These are phyloP conservation scores for Clathrus columnatus DNA, from an alignment of 768 basidiomycete species.

Conservation along the genomic window DNA sequence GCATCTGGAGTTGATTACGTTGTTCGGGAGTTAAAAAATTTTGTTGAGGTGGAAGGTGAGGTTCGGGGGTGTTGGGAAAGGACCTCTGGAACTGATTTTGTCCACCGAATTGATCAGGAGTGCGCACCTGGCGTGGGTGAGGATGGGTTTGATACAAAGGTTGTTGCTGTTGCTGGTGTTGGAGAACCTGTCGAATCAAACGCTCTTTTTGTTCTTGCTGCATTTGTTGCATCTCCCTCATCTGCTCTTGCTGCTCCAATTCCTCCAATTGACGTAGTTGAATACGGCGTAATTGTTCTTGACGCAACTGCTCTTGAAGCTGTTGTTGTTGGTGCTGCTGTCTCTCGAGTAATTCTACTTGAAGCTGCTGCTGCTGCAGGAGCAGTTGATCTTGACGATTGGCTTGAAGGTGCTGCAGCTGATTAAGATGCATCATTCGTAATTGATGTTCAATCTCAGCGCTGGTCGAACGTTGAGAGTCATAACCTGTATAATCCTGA, in stretches of 20 bases:
- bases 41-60: conserved; percentile 45
- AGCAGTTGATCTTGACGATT: conserved; percentile 24
- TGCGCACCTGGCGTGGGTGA: conserved; percentile 25
- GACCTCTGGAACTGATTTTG: conserved; percentile 29
- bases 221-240: conserved; percentile 20
- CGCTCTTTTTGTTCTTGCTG: conserved; percentile 12
- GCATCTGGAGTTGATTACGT: conserved; percentile 55
- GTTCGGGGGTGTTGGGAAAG: conserved; percentile 14
- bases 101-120: conserved; percentile 34
- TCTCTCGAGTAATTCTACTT: conserved; percentile 57
- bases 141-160: conserved; percentile 33
- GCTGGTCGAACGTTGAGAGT: conserved; percentile 28
- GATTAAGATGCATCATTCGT: conserved; percentile 16
- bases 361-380: conserved; percentile 49
- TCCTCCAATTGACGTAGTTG: conserved; percentile 2
- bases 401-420: conserved; percentile 25
- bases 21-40: conserved; percentile 24
- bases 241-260: conserved; percentile 19
- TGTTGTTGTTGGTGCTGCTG: conserved; percentile 38
- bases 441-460: conserved; percentile 11
- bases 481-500: conserved; percentile 69
- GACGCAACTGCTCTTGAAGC: conserved; percentile 30
- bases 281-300: neutral
- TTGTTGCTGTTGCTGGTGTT: conserved; percentile 18
- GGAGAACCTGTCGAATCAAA: conserved; percentile 13